These are phyloP conservation scores for Dothistroma pini DNA, from an alignment of 2,329 filamentous ascomycete species.

Conservation along the genomic window DNA sequence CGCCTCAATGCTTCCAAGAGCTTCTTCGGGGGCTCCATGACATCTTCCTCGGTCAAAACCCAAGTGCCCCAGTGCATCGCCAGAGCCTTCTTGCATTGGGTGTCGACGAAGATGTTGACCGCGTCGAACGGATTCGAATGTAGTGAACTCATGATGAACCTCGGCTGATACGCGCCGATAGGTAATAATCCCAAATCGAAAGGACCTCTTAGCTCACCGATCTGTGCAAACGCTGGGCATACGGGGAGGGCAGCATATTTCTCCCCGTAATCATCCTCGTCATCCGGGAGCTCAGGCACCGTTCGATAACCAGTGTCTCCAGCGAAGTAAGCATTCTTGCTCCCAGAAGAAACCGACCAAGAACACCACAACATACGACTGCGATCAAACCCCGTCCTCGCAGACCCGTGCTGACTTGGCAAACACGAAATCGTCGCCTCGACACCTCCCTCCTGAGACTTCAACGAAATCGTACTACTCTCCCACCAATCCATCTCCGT, in stretches of 20 bases:
- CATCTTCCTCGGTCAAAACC: slow-evolving; percentile 80
- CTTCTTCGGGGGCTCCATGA: slow-evolving; percentile 73
- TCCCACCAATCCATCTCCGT: slow-evolving; percentile 98
- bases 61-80: slow-evolving; percentile 91
- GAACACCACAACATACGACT: slow-evolving; percentile 80
- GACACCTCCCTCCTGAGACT: slow-evolving; percentile 49
- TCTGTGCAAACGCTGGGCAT: slow-evolving; percentile 81
- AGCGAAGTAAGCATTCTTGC: slow-evolving; percentile 79
- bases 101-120: slow-evolving; percentile 86
- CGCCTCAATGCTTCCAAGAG: slow-evolving; percentile 67
- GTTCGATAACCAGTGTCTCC: slow-evolving; percentile 85
- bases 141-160: slow-evolving; percentile 70
- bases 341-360: slow-evolving; percentile 73
- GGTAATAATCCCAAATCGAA: slow-evolving; percentile 92
- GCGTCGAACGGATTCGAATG: slow-evolving; percentile 84
- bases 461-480: slow-evolving; percentile 65
- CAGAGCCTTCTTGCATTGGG: slow-evolving; percentile 70
- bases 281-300: slow-evolving; percentile 62
- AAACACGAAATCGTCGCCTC: slow-evolving; percentile 71
- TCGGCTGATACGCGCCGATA: slow-evolving; percentile 81
- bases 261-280: slow-evolving; percentile 66
- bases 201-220: slow-evolving; percentile 73
- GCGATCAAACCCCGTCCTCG: slow-evolving; percentile 65
- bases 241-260: slow-evolving; percentile 62
- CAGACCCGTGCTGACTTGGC: slow-evolving; percentile 79